A percentile compares a stretch with the other conserved stretches of the same genome.
Evolutionary conservation across 2,329 filamentous ascomycete genomes (phyloP).

Genomic region (Talaromyces pinophilus): DNA sequence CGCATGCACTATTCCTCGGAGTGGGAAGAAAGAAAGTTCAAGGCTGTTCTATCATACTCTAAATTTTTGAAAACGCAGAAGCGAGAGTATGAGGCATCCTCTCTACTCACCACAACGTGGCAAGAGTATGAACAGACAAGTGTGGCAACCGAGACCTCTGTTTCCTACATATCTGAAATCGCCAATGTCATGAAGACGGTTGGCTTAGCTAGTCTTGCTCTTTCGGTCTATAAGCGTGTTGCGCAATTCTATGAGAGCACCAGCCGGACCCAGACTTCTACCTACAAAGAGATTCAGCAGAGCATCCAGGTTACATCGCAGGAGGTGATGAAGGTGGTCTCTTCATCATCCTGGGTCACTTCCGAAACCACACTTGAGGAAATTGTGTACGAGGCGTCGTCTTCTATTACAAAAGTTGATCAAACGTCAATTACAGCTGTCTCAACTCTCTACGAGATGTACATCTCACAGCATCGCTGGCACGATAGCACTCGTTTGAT

Average conservation of each 20-base stretch:
- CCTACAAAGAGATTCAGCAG: conserved; percentile 48
- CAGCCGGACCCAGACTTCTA: conserved; percentile 35
- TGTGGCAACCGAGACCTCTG: conserved; percentile 43
- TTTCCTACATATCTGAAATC: conserved; percentile 42
- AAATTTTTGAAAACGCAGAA: conserved; percentile 51
- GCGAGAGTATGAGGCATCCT: conserved; percentile 47
- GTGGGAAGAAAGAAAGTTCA: conserved; percentile 53
- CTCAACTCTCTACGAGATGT: conserved; percentile 43
- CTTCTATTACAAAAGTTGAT: conserved; percentile 43
- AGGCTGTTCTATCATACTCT: conserved; percentile 50
- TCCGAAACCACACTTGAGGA: conserved; percentile 49
- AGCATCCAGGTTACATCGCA: conserved; percentile 47
- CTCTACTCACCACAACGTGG: conserved; percentile 51
- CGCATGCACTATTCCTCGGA: conserved; percentile 45
- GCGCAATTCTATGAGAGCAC: conserved; percentile 41
- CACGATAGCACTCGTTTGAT: conserved; percentile 51
- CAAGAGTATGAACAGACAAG: conserved; percentile 50
- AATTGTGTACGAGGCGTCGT: conserved; percentile 47
- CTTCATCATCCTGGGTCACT: conserved; percentile 31
- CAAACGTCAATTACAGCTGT: conserved; percentile 45
- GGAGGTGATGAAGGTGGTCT: conserved; percentile 44
- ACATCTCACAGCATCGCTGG: conserved; percentile 52
- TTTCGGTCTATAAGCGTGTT: conserved; percentile 52
- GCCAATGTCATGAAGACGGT: conserved; percentile 51
- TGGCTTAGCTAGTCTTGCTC: conserved; percentile 48